Percentiles rank a stretch among this genome's conserved stretches.
Conservation (phyloP, 2,329 filamentous ascomycete species). For the Pseudogymnoascus sp. region DNA sequence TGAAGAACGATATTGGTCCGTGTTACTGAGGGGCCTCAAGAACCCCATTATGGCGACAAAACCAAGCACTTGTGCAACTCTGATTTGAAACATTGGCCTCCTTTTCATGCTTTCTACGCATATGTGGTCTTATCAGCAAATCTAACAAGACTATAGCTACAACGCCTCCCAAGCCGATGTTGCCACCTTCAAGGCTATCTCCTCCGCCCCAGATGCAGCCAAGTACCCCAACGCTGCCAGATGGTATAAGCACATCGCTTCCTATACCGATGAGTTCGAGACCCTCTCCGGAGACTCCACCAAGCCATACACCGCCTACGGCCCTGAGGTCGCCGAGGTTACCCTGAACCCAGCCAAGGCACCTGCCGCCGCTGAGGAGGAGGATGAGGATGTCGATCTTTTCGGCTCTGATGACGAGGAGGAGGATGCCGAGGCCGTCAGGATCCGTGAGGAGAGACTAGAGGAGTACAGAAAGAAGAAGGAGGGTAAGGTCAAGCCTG, state of each 20-base stretch:
- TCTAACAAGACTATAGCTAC: slow-evolving; percentile 30
- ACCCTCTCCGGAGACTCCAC: slow-evolving; percentile 84
- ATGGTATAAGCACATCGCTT: slow-evolving; percentile 98
- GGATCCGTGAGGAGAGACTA: slow-evolving; percentile 78
- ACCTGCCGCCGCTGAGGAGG: slow-evolving; percentile 57
- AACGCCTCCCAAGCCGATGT: slow-evolving; percentile 89
- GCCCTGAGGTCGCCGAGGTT: slow-evolving; percentile 70
- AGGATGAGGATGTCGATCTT: slow-evolving; percentile 84
- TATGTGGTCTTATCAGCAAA: slow-evolving; percentile 15
- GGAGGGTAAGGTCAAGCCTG: slow-evolving; percentile 81
- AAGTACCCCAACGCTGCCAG: slow-evolving; percentile 92
- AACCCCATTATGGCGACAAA: slow-evolving; percentile 74
- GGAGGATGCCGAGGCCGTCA: slow-evolving; percentile 80
- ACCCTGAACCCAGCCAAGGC: slow-evolving; percentile 82
- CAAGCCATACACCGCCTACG: slow-evolving; percentile 83
- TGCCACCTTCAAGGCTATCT: slow-evolving; percentile 85
- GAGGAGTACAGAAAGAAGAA: slow-evolving; percentile 97
- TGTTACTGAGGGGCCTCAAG: slow-evolving; percentile 94
- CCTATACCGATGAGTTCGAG: slow-evolving; percentile 86
- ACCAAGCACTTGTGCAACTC: slow-evolving; percentile 70
- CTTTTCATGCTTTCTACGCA: slow-evolving; percentile 18
- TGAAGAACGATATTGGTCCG: slow-evolving; percentile 92
- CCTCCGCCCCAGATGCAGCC: slow-evolving; percentile 61
- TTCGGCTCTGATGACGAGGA: slow-evolving; percentile 92
- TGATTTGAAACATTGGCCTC: slow-evolving; percentile 39